Conservation (phyloP, 2,329 filamentous ascomycete species). For the Pseudogymnoascus sp. region DNA sequence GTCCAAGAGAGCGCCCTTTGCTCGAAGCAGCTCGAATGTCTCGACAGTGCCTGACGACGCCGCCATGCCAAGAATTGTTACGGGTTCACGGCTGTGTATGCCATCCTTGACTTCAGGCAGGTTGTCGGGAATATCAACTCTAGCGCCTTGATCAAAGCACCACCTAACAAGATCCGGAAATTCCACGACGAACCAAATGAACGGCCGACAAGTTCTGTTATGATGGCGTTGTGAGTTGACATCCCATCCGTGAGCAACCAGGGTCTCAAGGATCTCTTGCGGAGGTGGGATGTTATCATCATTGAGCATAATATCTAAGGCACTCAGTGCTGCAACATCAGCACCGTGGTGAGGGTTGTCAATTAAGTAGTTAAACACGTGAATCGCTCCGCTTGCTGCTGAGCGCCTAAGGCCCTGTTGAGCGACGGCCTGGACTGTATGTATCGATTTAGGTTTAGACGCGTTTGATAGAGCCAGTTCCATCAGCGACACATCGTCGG, state of each 20-base stretch:
- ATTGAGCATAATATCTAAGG: neutral
- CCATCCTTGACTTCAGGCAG: neutral
- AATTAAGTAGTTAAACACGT: conserved; percentile 8
- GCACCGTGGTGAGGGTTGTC: conserved; percentile 3
- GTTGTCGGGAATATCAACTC: neutral
- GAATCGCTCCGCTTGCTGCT: neutral
- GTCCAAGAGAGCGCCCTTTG: conserved; percentile 9
- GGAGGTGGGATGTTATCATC: neutral
- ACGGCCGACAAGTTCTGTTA: neutral
- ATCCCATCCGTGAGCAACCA: conserved; percentile 12
- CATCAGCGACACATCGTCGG: conserved; percentile 9
- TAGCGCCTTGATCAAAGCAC: conserved; percentile 10
- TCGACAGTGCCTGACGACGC: neutral
- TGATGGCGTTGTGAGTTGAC: neutral
- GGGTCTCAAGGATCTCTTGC: conserved; percentile 11
- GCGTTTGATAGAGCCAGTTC: neutral
- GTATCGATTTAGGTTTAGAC: neutral
- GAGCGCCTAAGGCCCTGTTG: neutral
- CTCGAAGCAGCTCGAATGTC: conserved; percentile 11
- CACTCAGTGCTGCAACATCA: neutral
- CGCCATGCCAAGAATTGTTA: neutral
- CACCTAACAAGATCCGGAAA: conserved; percentile 9
- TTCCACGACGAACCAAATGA: conserved; percentile 1
- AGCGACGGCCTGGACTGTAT: neutral
- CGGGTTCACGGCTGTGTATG: neutral